Evolutionary conservation across 2,329 filamentous ascomycete species (phyloP).

Genomic region (Hortaea sp.): DNA sequence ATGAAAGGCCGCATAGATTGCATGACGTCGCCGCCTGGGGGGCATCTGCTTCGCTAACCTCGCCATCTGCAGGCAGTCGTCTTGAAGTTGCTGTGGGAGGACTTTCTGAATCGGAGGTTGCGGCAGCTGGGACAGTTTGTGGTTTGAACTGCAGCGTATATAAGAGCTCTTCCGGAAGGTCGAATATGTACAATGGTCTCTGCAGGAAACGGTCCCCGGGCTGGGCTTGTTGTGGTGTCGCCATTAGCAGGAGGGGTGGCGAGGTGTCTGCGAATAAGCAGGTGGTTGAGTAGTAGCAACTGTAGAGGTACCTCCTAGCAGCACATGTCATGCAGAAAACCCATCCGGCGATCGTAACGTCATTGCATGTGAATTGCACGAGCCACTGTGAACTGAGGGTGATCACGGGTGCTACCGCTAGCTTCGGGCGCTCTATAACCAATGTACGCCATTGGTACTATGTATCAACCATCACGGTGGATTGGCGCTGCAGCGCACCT

Average conservation of each 20-base stretch:
- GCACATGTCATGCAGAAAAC: too few relatives aligned
- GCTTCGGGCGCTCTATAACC: too few relatives aligned
- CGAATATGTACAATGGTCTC: slow-evolving; percentile 53
- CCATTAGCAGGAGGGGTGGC: neutral
- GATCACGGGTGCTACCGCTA: too few relatives aligned
- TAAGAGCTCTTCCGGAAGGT: slow-evolving; percentile 67
- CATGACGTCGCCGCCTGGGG: slow-evolving; percentile 61
- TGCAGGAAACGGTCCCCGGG: slow-evolving; percentile 29
- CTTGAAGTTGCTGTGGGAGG: slow-evolving; percentile 13
- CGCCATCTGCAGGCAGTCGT: slow-evolving; percentile 27
- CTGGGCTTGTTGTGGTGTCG: slow-evolving; percentile 16
- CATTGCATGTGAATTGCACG: too few relatives aligned
- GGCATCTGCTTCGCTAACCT: slow-evolving; percentile 17
- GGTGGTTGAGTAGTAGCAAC: neutral
- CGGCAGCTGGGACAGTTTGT: slow-evolving; percentile 26
- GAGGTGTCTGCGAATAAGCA: neutral
- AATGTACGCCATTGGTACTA: too few relatives aligned
- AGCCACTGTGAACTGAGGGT: too few relatives aligned
- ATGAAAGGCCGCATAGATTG: slow-evolving; percentile 65
- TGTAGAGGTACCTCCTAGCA: too few relatives aligned
- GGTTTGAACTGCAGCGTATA: slow-evolving; percentile 53
- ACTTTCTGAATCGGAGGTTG: slow-evolving; percentile 16
- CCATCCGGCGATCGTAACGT: too few relatives aligned
- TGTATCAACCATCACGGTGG: too few relatives aligned
- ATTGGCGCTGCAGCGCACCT: too few relatives aligned